Evolutionary conservation across 345 rosid genomes (phyloP).

Genomic region (Odontarrhena argentea): DNA sequence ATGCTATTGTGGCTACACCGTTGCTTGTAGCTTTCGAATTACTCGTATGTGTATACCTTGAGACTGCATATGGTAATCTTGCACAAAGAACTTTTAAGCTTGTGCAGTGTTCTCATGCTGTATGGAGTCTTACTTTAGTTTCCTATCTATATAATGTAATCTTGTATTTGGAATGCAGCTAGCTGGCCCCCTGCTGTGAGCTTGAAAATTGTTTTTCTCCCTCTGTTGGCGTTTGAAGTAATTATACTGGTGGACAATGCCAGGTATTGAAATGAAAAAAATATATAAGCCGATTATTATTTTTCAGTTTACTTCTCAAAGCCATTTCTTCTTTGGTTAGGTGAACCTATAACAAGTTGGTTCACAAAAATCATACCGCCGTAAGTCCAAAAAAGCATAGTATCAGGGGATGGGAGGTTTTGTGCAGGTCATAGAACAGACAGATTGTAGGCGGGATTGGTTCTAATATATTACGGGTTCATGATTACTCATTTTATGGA

Average conservation of each 20-base stretch:
- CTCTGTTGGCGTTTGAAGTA: slow-evolving; percentile 75
- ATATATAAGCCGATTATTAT: neutral
- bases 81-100: neutral
- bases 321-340: slow-evolving; percentile 2
- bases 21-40: slow-evolving; percentile 91
- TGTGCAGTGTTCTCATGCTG: slow-evolving; percentile 6
- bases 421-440: neutral
- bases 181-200: slow-evolving; percentile 59
- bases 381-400: too few relatives aligned
- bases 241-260: slow-evolving; percentile 82
- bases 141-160: neutral
- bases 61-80: slow-evolving; percentile 66
- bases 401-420: too few relatives aligned
- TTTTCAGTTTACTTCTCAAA: neutral
- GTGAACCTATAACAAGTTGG: neutral
- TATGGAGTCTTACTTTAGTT: neutral
- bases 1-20: slow-evolving; percentile 89
- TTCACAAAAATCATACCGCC: neutral
- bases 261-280: slow-evolving; percentile 51
- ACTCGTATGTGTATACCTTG: slow-evolving; percentile 94
- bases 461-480: neutral
- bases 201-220: slow-evolving; percentile 92
- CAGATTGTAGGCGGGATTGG: neutral
- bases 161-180: slow-evolving; percentile 26
- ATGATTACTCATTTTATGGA: slow-evolving; percentile 6